Evolutionary conservation across 2,329 filamentous ascomycete species (phyloP).

Genomic region (Elsinoe batatas): DNA sequence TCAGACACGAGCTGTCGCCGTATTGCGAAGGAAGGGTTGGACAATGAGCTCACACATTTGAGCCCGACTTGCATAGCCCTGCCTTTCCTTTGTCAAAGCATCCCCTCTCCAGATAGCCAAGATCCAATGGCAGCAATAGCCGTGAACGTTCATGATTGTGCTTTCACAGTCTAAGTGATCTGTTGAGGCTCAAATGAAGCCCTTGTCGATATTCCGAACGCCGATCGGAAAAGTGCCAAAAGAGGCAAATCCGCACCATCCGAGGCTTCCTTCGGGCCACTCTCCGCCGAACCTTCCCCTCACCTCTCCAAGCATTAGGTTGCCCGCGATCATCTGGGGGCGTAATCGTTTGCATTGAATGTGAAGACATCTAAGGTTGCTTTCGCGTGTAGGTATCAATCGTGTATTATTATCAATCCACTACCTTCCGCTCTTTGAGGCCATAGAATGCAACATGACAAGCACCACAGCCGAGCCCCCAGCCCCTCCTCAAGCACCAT

Average conservation of each 20-base stretch:
- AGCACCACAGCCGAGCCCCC: background rate
- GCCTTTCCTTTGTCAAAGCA: constrained; percentile 7
- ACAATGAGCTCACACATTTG: background rate
- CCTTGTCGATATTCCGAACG: too few relatives aligned
- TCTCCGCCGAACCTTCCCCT: background rate
- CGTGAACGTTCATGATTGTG: background rate
- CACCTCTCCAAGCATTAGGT: background rate
- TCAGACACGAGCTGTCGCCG: too few relatives aligned
- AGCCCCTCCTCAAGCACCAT: constrained; percentile 19
- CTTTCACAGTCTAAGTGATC: too few relatives aligned
- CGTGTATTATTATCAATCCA: too few relatives aligned
- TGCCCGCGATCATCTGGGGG: background rate
- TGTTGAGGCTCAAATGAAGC: too few relatives aligned
- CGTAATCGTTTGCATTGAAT: background rate
- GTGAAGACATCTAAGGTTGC: background rate
- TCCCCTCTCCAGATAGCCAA: constrained; percentile 11
- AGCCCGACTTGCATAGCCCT: background rate
- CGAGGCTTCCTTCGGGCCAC: background rate
- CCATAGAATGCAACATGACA: background rate
- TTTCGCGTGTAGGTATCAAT: too few relatives aligned
- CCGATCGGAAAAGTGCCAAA: background rate
- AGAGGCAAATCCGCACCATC: background rate
- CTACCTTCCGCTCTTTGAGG: background rate
- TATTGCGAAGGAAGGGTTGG: background rate
- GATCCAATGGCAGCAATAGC: background rate